Conservation (phyloP, 2,329 filamentous ascomycete species). For the Macroventuria anomochaeta region DNA sequence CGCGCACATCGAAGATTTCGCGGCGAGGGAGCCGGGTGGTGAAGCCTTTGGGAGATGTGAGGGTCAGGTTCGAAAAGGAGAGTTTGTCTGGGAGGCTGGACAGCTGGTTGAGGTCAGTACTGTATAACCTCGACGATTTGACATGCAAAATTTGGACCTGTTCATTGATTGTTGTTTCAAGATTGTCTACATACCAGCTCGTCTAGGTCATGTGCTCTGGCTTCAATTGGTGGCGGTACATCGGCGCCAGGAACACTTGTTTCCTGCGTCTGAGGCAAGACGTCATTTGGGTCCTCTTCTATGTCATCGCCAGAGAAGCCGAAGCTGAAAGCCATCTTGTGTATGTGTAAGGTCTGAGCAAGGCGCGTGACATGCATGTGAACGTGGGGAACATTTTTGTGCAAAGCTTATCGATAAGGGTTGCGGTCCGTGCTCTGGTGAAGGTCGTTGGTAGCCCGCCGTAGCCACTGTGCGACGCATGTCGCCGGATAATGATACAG, state of each 20-base stretch:
- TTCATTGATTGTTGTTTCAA: background rate
- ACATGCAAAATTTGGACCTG: background rate
- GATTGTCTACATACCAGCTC: constrained; percentile 53
- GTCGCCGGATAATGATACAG: background rate
- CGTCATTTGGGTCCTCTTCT: constrained; percentile 55
- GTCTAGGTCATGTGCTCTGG: constrained; percentile 53
- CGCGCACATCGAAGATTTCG: constrained; percentile 80
- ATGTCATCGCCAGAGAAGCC: constrained; percentile 66
- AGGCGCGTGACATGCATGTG: constrained; percentile 7
- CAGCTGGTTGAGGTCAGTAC: constrained; percentile 50
- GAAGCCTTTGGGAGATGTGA: constrained; percentile 65
- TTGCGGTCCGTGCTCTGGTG: constrained; percentile 1
- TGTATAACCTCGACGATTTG: background rate
- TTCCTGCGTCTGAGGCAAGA: constrained; percentile 18
- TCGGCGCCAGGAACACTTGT: constrained; percentile 5
- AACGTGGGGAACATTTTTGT: constrained; percentile 21
- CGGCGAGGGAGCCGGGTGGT: constrained; percentile 69
- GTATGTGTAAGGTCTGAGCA: background rate
- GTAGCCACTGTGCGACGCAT: too few species aligned
- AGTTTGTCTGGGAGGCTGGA: constrained; percentile 73
- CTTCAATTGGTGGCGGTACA: constrained; percentile 42
- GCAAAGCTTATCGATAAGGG: constrained; percentile 16
- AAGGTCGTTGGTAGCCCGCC: background rate
- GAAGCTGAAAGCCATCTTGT: constrained; percentile 58
- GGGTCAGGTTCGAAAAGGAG: constrained; percentile 68